Base-by-base conservation (phyloP, 306 rosid genomes). In the Carpinus viminea region DNA sequence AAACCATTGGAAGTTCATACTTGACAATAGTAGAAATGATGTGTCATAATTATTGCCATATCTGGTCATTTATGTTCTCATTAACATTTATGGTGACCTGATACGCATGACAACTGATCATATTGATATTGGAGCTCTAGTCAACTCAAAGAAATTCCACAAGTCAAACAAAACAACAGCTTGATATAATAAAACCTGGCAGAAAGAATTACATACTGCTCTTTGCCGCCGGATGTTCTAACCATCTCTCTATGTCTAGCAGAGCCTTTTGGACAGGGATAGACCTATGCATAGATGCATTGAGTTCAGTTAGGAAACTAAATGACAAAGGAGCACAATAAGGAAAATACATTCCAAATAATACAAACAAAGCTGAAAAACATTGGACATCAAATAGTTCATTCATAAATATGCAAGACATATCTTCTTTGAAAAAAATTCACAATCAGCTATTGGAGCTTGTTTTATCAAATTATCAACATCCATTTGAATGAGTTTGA, bases 221-320 rank as follows among this genome's bases (percentile, higher is more conserved):
- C 94, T 84, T 90, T 90, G 83, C 98, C 98, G 73, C 98, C 96
- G 20, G 68, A 75, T 82, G 73, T 82, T 77, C 87, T 88, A 74
- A 94, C 98, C 79, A 87, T 83, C 53, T 94, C 93, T 82, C 97
- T 88, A 77, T 94, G 94, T 79, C 94, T 89, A 76, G 85, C 57
- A 38, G 98, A 94, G 76, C 97, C 98, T 81, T 92, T 94, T 47
- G 98, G 98, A 87, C 98, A 94, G 81, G 98, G 98, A 86, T 85
- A 94, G 75, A 94, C 96, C 98, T 89, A 86, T 75, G 75, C 47
- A 85, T 79, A 73, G 64, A 74, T 20, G 52, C 75, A 64, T 79
- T 36, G 76, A 51, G 68, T 78, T 82, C 46, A 80, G 34, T 34
- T 83, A 82, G 79, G 79, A 72, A 50, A 28, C 51, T 41, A 68